A percentile compares a stretch with the other conserved stretches of the same genome.
Evolutionary conservation across 192 early-diverging fungal genomes (phyloP).

Genomic region (Coemansia nantahalensis): DNA sequence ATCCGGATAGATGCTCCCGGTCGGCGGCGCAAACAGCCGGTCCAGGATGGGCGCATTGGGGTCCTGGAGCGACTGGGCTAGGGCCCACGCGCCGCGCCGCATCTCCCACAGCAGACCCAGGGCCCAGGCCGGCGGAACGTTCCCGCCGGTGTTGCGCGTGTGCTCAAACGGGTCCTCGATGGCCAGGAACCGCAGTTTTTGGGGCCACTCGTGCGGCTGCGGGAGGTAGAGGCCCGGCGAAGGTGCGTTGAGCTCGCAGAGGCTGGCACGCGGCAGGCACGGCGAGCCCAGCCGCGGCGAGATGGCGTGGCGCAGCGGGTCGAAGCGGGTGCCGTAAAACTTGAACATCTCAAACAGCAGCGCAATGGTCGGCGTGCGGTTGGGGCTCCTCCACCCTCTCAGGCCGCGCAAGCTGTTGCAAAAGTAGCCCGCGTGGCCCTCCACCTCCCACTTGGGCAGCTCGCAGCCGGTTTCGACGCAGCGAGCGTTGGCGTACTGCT

Average conservation of each 20-base stretch:
- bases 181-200: conserved; percentile 3
- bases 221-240: no score
- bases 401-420: no score
- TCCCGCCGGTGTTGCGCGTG: conserved; percentile 24
- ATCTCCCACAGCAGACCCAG: conserved; percentile 49
- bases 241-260: no score
- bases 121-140: conserved; percentile 33
- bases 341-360: conserved; percentile 33
- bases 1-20: conserved; percentile 8
- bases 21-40: conserved; percentile 20
- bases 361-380: conserved; percentile 10
- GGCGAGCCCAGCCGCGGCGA: no score
- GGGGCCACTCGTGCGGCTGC: no score
- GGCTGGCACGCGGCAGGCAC: no score
- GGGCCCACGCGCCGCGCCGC: conserved; percentile 37
- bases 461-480: conserved; percentile 1
- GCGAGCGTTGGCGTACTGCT: conserved; percentile 1
- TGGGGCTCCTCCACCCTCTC: conserved; percentile 34
- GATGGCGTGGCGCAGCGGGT: no score
- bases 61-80: conserved; percentile 1
- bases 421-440: conserved; percentile 14
- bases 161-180: conserved; percentile 46
- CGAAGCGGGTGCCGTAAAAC: conserved; percentile 15
- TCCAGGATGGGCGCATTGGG: conserved; percentile 1
- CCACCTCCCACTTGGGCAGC: conserved; percentile 3